Evolutionary conservation across 2,329 filamentous ascomycete genomes (phyloP), one percentile per base, ranked within the genome.

Genomic region (Fusarium nisikadoi): DNA sequence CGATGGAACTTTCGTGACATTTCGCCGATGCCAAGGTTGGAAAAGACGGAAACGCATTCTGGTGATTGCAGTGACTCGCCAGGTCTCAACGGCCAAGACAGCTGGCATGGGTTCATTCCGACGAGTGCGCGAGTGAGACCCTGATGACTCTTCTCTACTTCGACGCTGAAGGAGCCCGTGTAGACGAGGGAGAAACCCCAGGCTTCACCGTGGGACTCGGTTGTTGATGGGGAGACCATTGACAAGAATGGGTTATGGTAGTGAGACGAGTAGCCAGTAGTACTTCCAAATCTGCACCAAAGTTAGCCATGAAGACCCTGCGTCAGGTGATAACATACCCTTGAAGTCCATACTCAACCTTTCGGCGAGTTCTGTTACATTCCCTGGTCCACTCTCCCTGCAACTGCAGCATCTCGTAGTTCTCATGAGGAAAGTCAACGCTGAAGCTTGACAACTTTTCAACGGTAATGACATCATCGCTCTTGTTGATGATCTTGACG

Each of bases 111-210:
- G 71, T 92, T 91, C 55, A 92, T 81, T 12, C 90, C 90, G 4
- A 92, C 80, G 19, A 89, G 78, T 3, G 89, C 88, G 6, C 90
- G 86, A 0, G 89, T 88, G 63, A 89, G 84, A 0, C 90, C 90
- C 42, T 91, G 88, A 0, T 89, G 90, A 65, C 87, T 86, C 59
- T 88, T 88, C 73, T 92, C 89, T 1, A 91, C 85, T n/a, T 89
- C 85, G 1, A 87, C 87, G 3, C 85, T 82, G 72, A 91, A 91
- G 2, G 89, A 91, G 5, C 90, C 90, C 0, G 88, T 89, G 78
- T 91, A 92, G 23, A 92, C 83, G 4, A 92, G 83, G 2, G 88
- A 90, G 78, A 92, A 91, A 0, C 89, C 90, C 84, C 88, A 92
- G 11, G 87, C 89, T 41, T 91, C 85, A 3, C 90, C 90, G 4